A percentile compares a stretch with the other conserved stretches of the same genome.
These are phyloP conservation scores for Brettanomyces bruxellensis DNA, from an alignment of 805 yeast species.

Conservation along the genomic window DNA sequence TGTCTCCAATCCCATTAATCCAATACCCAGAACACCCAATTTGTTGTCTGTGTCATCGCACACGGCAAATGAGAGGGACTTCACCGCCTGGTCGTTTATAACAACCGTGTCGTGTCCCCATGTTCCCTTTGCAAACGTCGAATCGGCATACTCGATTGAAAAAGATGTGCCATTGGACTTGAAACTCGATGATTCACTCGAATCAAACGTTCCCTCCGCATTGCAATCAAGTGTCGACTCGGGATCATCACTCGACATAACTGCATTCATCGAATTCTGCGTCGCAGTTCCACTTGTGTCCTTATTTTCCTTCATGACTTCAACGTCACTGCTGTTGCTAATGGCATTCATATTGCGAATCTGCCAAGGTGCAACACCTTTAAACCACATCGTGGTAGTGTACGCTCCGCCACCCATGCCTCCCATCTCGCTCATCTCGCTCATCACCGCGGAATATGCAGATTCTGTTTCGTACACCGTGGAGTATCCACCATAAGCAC, in stretches of 20 bases:
- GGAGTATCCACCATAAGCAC: background rate
- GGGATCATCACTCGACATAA: background rate
- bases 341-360: constrained; percentile 1
- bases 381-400: background rate
- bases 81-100: constrained; percentile 40
- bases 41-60: constrained; percentile 57
- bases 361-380: background rate
- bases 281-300: background rate
- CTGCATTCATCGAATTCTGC: background rate
- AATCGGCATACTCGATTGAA: constrained; percentile 39
- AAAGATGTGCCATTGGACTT: constrained; percentile 32
- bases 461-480: background rate
- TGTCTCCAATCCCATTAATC: constrained; percentile 59
- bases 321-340: constrained; percentile 1
- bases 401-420: background rate
- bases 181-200: constrained; percentile 30
- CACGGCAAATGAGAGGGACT: constrained; percentile 60
- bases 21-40: constrained; percentile 69
- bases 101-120: constrained; percentile 58
- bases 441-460: background rate
- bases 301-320: background rate
- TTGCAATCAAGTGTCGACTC: constrained; percentile 28
- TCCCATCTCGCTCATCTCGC: background rate
- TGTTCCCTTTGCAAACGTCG: constrained; percentile 36
- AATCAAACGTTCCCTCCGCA: constrained; percentile 39